Evolutionary conservation across 805 yeast species (phyloP), one percentile per base, ranked within the genome.

Genomic region (Wickerhamomyces kurtzmanii): DNA sequence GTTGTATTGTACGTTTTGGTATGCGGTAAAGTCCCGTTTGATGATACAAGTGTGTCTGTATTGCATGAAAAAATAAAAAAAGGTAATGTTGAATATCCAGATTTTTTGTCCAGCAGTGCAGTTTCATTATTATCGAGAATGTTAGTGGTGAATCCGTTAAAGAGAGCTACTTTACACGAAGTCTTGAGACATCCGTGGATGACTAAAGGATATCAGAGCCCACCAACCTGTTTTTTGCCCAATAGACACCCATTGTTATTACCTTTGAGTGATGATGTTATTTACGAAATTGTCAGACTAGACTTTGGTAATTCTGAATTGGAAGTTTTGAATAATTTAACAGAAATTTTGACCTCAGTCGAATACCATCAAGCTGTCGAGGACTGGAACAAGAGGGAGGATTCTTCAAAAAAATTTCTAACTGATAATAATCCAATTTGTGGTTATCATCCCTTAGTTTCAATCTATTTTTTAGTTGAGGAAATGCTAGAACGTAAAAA

Each of bases 21-120:
- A 3, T 87, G 96, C 52, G 99, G 99, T 31, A 87, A 85, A 51
- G 97, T 91, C 10, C 99, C 99, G 7, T 91, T 91, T 52, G 98
- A 91, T 53, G 97, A 91, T 49, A 93, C 85, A 45, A 76, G 83
- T 40, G 94, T 93, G 38, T 77, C 87, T 25, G 87, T 82, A 2
- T 64, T 91, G 42, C 98, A 91, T 52, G 94, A 85, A 38, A 87
- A 87, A 53, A 91, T 91, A 51, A 91, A 89, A 51, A 71, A 76
- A 40, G 98, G 97, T 22, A 66, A 75, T 37, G 94, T 91, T 8
- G 95, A 86, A 39, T 91, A 91, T 51, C 97, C 98, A 6, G 67
- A 69, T 20, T 75, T 76, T 56, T 57, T 91, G 26, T 77, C 94
- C 5, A 62, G 70, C 18, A 94, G 83, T 39, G 89, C 94, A 48